phyloP scores from a whole-genome alignment of 306 rosid species.

The Acacia acuminata region DNA sequence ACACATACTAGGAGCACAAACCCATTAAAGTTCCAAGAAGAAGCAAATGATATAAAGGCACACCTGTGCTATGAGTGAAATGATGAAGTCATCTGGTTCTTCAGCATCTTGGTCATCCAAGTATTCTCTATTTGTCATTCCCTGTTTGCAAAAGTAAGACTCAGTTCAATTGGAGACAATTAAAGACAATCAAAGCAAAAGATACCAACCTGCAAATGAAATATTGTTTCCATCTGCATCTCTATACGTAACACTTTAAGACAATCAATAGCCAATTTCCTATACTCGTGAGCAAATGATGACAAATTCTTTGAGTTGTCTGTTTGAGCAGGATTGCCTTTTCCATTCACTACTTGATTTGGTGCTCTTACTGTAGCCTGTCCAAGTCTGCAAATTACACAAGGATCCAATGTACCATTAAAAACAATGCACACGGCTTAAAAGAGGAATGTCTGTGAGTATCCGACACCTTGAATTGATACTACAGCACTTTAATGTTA shows the following conservation, averaged over 20 bases:
- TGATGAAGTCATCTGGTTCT: conserved; percentile 96
- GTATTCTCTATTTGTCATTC: conserved; percentile 87
- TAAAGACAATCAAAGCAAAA: conserved; percentile 23
- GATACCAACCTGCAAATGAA: conserved; percentile 90
- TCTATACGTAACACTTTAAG: conserved; percentile 92
- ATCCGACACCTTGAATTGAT: background rate
- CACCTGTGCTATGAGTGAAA: conserved; percentile 93
- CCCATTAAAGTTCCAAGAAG: background rate
- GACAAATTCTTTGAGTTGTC: conserved; percentile 63
- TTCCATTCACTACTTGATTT: conserved; percentile 54
- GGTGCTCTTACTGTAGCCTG: conserved; percentile 57
- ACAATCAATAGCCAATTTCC: conserved; percentile 92
- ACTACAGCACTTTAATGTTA: background rate
- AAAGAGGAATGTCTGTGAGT: conserved; percentile 1
- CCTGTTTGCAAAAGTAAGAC: conserved; percentile 59
- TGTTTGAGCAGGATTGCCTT: conserved; percentile 48
- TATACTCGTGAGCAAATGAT: conserved; percentile 92
- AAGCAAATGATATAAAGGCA: conserved; percentile 33
- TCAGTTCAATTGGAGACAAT: conserved; percentile 23
- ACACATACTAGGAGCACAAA: background rate
- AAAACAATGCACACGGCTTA: conserved; percentile 9
- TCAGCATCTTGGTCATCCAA: conserved; percentile 98
- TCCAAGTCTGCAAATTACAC: conserved; percentile 71
- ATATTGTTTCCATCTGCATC: conserved; percentile 94
- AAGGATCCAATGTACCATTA: conserved; percentile 20